Conservation (phyloP, 106 monocot genomes). For the Triglochin maritima region DNA sequence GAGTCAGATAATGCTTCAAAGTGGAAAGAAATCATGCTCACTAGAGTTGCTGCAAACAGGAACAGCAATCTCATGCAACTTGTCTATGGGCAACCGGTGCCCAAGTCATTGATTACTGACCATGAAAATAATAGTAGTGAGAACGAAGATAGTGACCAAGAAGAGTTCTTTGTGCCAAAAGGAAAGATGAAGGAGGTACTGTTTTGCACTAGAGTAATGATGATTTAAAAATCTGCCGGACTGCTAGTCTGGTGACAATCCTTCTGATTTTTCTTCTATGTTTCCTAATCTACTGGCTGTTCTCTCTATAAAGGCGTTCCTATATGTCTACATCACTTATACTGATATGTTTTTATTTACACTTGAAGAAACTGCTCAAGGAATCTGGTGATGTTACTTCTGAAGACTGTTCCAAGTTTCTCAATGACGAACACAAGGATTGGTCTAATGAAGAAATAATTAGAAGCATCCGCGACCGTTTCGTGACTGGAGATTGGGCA, state of each 20-base stretch:
- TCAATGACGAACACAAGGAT: constrained; percentile 34
- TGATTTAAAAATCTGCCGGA: background rate
- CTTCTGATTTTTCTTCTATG: background rate
- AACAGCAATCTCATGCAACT: constrained; percentile 73
- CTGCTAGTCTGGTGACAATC: background rate
- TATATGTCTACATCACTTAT: background rate
- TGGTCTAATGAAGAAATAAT: constrained; percentile 68
- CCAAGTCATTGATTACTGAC: constrained; percentile 1
- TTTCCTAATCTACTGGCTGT: background rate
- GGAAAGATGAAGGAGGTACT: constrained; percentile 56
- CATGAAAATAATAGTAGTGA: constrained; percentile 29
- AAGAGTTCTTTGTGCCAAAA: constrained; percentile 76
- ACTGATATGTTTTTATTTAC: background rate
- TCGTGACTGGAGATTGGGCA: constrained; percentile 88
- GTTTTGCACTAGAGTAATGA: background rate
- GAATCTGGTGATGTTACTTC: constrained; percentile 29
- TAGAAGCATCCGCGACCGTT: constrained; percentile 65
- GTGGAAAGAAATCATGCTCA: constrained; percentile 81
- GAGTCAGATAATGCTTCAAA: constrained; percentile 48
- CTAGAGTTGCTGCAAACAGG: constrained; percentile 32
- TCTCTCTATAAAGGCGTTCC: background rate
- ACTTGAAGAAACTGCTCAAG: constrained; percentile 41
- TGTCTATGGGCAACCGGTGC: constrained; percentile 58
- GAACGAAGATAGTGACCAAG: constrained; percentile 65
- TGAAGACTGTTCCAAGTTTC: constrained; percentile 77